Evolutionary conservation across 1,284 basidiomycete genomes (phyloP), one percentile per base, ranked within the genome.

Genomic region (Puccinia triticina): DNA sequence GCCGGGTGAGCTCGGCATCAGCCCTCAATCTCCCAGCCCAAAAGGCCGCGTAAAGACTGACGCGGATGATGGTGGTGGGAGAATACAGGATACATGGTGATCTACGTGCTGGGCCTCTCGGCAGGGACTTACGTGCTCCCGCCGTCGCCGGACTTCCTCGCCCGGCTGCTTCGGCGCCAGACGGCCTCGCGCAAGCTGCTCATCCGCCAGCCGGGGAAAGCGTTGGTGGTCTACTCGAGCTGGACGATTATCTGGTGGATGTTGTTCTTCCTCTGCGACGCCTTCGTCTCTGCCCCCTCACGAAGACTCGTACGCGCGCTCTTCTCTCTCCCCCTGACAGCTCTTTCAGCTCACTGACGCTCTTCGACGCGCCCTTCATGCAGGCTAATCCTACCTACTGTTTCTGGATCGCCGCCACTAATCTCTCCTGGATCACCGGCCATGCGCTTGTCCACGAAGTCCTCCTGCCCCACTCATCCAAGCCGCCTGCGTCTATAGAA

Each of bases 321-420:
- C 21, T 16, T 23, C 48, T 69, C 21, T 67, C 23, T 21, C 32
- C 26, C 18, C 23, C 29, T 11, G 67, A 16, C 23, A 23, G n/a
- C 32, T 29, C 53, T 40, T 37, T 59, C 34, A 32, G 34, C 37
- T 18, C 32, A 4, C 18, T 14, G 10, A 64, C 59, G 7, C 32
- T 29, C 53, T 12, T 77, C 40, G n/a, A 26, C 77, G 23, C 16
- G 21, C 26, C 21, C 43, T 16, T 78, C 40, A 75, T 53, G 21
- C 83, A 96, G 94, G 93, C 92, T 67, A 98, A 99, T 85, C 85
- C 94, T 34, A 90, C 92, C 1, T 99, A 99, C 87, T 91, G 96
- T 59, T 87, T 95, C 34, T 98, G 95, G 95, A 91, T 93, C 10
- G 90, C 91, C 0, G 95, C 94, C 0, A 97, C 92, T 90, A 99